A percentile compares a stretch with the other conserved stretches of the same genome.
Evolutionary conservation across 2,329 filamentous ascomycete genomes (phyloP).

Genomic region (Hypoxylon sp.): DNA sequence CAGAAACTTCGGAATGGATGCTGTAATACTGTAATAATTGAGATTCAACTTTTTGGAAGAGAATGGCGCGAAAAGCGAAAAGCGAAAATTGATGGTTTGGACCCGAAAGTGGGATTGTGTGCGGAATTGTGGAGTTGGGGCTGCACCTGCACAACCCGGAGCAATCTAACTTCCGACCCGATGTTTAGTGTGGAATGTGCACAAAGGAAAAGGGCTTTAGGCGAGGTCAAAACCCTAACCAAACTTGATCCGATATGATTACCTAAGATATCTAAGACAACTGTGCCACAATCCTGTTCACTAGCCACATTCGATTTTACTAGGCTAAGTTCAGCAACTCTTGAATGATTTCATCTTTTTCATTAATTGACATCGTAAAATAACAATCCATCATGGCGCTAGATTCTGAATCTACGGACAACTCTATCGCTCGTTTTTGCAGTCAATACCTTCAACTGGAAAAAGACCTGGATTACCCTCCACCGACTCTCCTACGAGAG

Average conservation of each 20-base stretch:
- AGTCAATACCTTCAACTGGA: conserved; percentile 84
- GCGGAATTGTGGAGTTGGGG: conserved; percentile 35
- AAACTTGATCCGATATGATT: conserved; percentile 1
- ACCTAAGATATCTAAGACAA: too few relatives aligned
- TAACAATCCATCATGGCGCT: conserved; percentile 4
- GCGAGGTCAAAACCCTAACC: conserved; percentile 36
- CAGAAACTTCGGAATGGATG: conserved; percentile 17
- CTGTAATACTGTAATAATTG: too few relatives aligned
- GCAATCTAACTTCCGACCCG: too few relatives aligned
- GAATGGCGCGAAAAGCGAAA: neutral
- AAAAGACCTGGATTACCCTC: conserved; percentile 69
- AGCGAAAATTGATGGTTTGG: too few relatives aligned
- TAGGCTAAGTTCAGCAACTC: neutral
- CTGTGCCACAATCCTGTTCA: too few relatives aligned
- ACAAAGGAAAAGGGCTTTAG: conserved; percentile 15
- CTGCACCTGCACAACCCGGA: too few relatives aligned
- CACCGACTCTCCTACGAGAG: conserved; percentile 63
- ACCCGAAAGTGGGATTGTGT: conserved; percentile 28
- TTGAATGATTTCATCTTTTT: neutral
- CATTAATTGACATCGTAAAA: neutral
- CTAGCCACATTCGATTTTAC: neutral
- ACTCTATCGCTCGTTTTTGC: conserved; percentile 61
- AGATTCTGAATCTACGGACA: neutral
- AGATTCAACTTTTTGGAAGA: too few relatives aligned
- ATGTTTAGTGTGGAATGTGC: neutral